Evolutionary conservation across 2,329 filamentous ascomycete genomes (phyloP), one percentile per base, ranked within the genome.

Genomic region (Paracamarosporium sp.): DNA sequence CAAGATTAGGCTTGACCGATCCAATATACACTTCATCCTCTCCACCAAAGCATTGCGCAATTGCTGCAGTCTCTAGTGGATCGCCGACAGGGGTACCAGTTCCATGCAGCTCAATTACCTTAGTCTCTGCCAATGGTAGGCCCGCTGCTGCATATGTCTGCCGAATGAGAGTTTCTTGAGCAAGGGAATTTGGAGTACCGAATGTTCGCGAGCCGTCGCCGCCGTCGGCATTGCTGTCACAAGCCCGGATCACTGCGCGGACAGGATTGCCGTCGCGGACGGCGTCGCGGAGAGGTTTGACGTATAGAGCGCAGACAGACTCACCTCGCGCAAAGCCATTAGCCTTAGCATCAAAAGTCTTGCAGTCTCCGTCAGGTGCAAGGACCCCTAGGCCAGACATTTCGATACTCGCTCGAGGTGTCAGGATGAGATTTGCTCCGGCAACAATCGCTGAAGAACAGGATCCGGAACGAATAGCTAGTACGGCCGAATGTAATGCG

Each of bases 241-340:
- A n/a, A n/a, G n/a, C n/a, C n/a, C n/a, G n/a, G 24, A 82, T 78
- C 4, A 82, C 60, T 1, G 74, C 74, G 12, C 76, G 71, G 30
- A 83, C 76, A 0, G 80, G 78, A 62, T 88, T 84, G n/a, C 84
- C 83, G 61, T 86, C 83, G 3, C 76, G 73, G 2, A 88, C 57
- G 0, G 87, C 87, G 66, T 85, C 82, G 7, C 75, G 70, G 0
- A 89, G 73, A 1, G 77, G 79, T 74, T 88, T 88, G 15, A 88
- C 65, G 24, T 87, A 71, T 1, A 88, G 62, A 8, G 83, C 80
- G 0, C 79, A 83, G 31, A 66, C n/a, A 13, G 36, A 66, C 25
- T 71, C 68, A 3, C 52, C 66, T 0, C 67, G 51, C 7, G 51
- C 67, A 50, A 64, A 69, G 1, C 68, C 67, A 31, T 68, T 44